A percentile compares a stretch with the other conserved stretches of the same genome.
Evolutionary conservation across 805 yeast genomes (phyloP).

Genomic region (Nakazawaea laoshanensis): DNA sequence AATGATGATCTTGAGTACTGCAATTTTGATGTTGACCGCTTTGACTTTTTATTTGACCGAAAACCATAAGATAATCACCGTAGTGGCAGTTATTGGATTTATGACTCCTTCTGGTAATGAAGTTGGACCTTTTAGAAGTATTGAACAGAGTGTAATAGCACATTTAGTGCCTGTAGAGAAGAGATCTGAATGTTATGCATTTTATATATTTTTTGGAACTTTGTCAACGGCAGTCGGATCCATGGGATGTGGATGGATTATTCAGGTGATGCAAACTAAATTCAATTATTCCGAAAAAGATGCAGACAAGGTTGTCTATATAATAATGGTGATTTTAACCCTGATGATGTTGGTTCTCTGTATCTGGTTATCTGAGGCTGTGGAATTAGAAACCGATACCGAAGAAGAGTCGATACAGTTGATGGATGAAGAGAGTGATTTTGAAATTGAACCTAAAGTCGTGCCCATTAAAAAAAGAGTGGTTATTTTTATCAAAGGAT

Average conservation of each 20-base stretch:
- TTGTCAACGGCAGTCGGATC: conserved; percentile 40
- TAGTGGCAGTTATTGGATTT: conserved; percentile 38
- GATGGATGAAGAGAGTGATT: conserved; percentile 5
- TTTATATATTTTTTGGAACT: conserved; percentile 45
- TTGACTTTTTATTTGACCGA: conserved; percentile 25
- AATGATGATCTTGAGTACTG: conserved; percentile 29
- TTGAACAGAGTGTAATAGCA: conserved; percentile 47
- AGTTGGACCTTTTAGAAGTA: conserved; percentile 48
- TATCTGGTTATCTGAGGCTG: conserved; percentile 14
- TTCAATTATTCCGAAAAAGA: conserved; percentile 16
- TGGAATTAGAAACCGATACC: conserved; percentile 4
- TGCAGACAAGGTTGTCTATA: conserved; percentile 24
- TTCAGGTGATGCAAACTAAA: conserved; percentile 14
- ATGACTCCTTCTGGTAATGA: conserved; percentile 52
- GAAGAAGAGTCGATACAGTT: conserved; percentile 3
- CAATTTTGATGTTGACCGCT: conserved; percentile 35
- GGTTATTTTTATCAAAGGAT: conserved; percentile 1
- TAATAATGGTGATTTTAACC: conserved; percentile 14
- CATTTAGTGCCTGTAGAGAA: conserved; percentile 30
- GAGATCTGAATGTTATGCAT: conserved; percentile 47
- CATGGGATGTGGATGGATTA: conserved; percentile 27
- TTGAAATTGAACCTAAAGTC: not conserved
- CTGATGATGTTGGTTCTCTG: conserved; percentile 14
- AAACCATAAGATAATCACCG: conserved; percentile 25
- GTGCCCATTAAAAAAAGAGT: not conserved